Evolutionary conservation across 148 eudicot genomes (phyloP), one percentile per base, ranked within the genome.

Genomic region (Beta vulgaris): DNA sequence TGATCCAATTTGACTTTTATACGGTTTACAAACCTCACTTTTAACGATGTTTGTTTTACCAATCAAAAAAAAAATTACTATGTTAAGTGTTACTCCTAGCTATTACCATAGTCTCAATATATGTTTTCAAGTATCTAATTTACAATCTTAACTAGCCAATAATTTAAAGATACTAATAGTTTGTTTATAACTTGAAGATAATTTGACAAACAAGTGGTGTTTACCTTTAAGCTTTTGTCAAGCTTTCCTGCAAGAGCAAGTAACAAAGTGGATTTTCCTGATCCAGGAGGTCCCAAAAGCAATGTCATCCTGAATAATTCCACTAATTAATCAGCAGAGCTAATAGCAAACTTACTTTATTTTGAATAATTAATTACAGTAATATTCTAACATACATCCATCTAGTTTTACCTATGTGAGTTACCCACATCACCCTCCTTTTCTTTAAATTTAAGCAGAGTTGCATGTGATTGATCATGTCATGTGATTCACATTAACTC

Each of bases 201-300:
- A 29, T 49, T 39, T 26, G 44, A 48, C 57, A 23, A 37, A 48
- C 23, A 21, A 67, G 60, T 31, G 37, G 44, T 71, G 25, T 25
- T 73, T 73, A 93, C 98, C 95, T 93, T 87, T 78, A 93, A 80
- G 77, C 67, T 72, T 42, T 67, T 73, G 23, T 88, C 95, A 46
- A 91, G 95, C 74, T 91, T 93, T 72, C 98, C 98, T 1, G 97
- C 88, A 34, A 93, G 91, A 67, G 97, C 98, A 42, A 81, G 75
- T 44, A 93, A 87, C 76, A 93, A 74, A 12, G 97, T 86, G 34
- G 97, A 82, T 87, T 93, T 93, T 54, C 98, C 98, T 26, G 98
- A 80, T 81, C 93, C 93, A 13, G 97, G 98, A 59, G 98, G 98
- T 34, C 98, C 98, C 75, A 93, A 78, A 78, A 93, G 92, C 77